phyloP scores from a whole-genome alignment of 2,329 filamentous ascomycete species.

The Stachybotrys chartarum region DNA sequence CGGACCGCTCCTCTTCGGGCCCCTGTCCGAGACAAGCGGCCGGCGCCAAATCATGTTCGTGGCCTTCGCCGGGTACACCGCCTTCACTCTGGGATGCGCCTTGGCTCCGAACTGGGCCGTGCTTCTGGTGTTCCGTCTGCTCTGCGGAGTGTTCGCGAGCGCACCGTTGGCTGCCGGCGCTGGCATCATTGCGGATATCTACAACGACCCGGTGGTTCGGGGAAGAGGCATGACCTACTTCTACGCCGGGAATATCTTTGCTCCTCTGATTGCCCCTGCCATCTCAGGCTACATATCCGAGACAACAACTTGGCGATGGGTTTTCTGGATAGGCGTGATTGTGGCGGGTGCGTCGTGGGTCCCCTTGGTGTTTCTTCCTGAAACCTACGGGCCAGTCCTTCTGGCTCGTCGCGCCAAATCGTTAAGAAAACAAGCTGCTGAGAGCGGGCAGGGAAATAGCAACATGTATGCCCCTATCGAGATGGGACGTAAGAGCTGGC shows the following conservation, averaged over 20 bases:
- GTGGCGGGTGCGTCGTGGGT: background rate
- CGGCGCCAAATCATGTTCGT: background rate
- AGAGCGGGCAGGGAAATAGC: background rate
- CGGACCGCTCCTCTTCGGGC: background rate
- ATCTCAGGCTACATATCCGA: background rate
- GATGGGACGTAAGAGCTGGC: background rate
- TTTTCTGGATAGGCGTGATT: background rate
- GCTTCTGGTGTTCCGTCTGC: slow-evolving; percentile 48
- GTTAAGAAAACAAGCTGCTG: background rate
- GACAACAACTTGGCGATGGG: background rate
- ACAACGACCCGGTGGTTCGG: slow-evolving; percentile 28
- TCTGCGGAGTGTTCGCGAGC: slow-evolving; percentile 43
- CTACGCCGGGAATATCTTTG: background rate
- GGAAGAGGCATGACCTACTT: background rate
- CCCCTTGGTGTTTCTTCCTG: background rate
- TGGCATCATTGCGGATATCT: slow-evolving; percentile 59
- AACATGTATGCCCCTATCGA: background rate
- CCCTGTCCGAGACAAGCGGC: background rate
- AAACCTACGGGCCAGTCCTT: background rate
- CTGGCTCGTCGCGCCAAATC: background rate
- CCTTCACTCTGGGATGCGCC: slow-evolving; percentile 46
- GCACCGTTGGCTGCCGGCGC: slow-evolving; percentile 52
- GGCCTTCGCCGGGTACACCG: slow-evolving; percentile 33
- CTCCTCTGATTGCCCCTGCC: background rate
- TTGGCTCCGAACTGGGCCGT: slow-evolving; percentile 40